phyloP scores from a whole-genome alignment of 2,329 filamentous ascomycete species.

The Cercospora nicotianae region DNA sequence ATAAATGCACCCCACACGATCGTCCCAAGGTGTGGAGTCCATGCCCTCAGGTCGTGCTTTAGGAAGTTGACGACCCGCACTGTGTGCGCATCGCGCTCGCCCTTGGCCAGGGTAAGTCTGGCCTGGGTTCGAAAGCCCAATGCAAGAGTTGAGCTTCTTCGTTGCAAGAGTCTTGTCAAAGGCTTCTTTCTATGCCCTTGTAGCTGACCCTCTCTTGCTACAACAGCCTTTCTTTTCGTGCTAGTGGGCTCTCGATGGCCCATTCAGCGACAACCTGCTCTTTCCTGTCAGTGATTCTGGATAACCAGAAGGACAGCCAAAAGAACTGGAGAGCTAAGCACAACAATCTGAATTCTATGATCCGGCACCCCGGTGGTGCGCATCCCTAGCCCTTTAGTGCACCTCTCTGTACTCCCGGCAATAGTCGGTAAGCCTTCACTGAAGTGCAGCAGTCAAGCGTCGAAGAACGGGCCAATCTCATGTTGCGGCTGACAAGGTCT shows the following conservation, averaged over 20 bases:
- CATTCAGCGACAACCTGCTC: not conserved
- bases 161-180: not conserved
- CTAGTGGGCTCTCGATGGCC: not conserved
- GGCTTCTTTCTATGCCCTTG: not conserved
- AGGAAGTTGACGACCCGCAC: not conserved
- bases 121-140: not conserved
- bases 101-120: not conserved
- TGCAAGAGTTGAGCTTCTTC: not conserved
- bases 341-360: constrained; percentile 9
- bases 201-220: not conserved
- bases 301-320: not conserved
- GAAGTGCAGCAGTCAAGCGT: not conserved
- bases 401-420: not conserved
- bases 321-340: not conserved
- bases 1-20: not conserved
- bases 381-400: constrained; percentile 5
- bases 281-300: not conserved
- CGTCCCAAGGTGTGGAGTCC: not conserved
- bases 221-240: not conserved
- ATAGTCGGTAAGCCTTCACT: not conserved
- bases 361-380: not conserved
- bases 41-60: not conserved
- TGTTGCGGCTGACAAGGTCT: constrained; percentile 6
- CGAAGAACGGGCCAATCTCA: not conserved
- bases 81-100: not conserved